These are phyloP conservation scores for Scutellaria barbata DNA, from an alignment of 257 asterid genomes.

Conservation along the genomic window DNA sequence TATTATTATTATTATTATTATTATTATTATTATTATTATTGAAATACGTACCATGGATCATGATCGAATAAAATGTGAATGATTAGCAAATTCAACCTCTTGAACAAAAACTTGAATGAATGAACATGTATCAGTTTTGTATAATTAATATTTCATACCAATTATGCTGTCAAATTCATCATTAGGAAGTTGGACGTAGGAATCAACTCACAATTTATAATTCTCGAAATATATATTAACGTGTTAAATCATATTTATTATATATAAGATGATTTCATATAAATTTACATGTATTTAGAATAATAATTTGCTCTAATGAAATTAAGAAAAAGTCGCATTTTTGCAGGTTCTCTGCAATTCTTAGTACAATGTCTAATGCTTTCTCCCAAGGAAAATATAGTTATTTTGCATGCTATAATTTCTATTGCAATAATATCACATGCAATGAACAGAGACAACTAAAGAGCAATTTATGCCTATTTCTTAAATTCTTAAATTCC, in stretches of 20 bases:
- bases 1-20: too few relatives aligned
- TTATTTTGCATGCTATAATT: too few relatives aligned
- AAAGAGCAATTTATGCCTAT: conserved; percentile 4
- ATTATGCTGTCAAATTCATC: too few relatives aligned
- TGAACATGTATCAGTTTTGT: neutral
- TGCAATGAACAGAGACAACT: neutral
- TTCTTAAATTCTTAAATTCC: neutral
- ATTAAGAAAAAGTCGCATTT: conserved; percentile 11
- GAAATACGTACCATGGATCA: neutral
- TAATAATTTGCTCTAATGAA: neutral
- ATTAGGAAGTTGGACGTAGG: too few relatives aligned
- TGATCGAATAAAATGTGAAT: neutral
- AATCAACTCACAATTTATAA: too few relatives aligned
- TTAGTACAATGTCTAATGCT: conserved; percentile 4
- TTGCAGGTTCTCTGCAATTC: neutral
- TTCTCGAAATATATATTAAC: too few relatives aligned
- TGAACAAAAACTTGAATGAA: neutral
- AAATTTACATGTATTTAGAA: neutral
- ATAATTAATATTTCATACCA: too few relatives aligned
- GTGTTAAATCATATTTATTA: too few relatives aligned
- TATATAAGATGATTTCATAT: too few relatives aligned
- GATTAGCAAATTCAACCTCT: conserved; percentile 24
- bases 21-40: too few relatives aligned
- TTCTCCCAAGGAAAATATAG: conserved; percentile 8
- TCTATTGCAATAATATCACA: neutral